Conservation (phyloP, 768 basidiomycete species). For the Naganishia friedmannii region DNA sequence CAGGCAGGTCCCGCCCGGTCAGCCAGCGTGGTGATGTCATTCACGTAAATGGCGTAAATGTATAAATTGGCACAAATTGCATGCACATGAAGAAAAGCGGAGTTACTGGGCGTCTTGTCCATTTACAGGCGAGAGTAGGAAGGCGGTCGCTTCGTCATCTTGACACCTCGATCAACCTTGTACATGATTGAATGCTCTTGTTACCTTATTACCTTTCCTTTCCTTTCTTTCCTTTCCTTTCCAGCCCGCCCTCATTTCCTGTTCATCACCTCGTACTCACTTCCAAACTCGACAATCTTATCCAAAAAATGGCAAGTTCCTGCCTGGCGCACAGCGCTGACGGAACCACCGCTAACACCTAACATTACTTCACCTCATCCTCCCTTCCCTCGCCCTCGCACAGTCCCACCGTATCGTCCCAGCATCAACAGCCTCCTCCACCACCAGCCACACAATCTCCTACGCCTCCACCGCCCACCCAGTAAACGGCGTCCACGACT, state of each 20-base stretch:
- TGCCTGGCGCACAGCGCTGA: too few species aligned
- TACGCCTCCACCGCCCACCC: slow-evolving; percentile 20
- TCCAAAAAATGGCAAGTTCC: too few species aligned
- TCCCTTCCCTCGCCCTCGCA: not conserved
- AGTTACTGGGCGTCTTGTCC: not conserved
- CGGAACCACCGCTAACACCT: not conserved
- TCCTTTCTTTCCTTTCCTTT: not conserved
- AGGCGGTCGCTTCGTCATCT: slow-evolving; percentile 20
- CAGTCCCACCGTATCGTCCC: slow-evolving; percentile 25
- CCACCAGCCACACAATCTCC: not conserved
- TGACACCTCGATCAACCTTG: not conserved
- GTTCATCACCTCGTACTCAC: too few species aligned
- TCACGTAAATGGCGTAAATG: not conserved
- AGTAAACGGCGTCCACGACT: slow-evolving; percentile 55
- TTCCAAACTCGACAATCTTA: too few species aligned
- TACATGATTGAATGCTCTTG: not conserved
- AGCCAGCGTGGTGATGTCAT: too few species aligned
- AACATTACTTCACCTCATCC: not conserved
- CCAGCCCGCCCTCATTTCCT: too few species aligned
- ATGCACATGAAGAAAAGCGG: slow-evolving; percentile 15
- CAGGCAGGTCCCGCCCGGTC: too few species aligned
- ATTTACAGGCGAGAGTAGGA: too few species aligned
- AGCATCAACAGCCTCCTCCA: slow-evolving; percentile 19
- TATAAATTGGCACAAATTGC: too few species aligned
- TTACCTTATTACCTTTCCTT: not conserved